Evolutionary conservation across 75 land plant species (phyloP), one percentile per base, ranked within the genome.

Genomic region (Larix kaempferi): DNA sequence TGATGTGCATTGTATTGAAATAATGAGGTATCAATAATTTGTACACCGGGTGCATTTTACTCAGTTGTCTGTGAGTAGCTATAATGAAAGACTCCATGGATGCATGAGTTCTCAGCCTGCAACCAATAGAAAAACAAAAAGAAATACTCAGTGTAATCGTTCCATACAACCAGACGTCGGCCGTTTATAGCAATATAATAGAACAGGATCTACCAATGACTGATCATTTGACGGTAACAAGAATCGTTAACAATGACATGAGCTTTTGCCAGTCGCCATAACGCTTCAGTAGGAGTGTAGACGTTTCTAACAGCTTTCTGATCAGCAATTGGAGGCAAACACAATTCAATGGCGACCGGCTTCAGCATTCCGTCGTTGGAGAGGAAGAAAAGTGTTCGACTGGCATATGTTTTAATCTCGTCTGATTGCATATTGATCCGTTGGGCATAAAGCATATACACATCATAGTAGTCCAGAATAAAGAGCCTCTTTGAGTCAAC

Each of bases 1-100:
- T 93, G 54, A 93, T 91, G 73, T 88, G 82, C 95, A 93, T 89
- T 25, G 95, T 93, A 61, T 93, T 87, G 16, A 87, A 80, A 86
- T 78, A 91, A 57, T 93, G 95, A 14, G 95, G 95, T 37, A 63
- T 82, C 65, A 93, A 58, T 57, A 93, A 88, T 75, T 89, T 86
- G 73, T 82, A 57, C 29, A 93, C 75, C 6, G 95, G 95, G 80
- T 93, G 95, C 63, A 88, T 57, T 11, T 69, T 86, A 71, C 95
- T 93, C 73, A 91, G 65, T 58, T 91, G 95, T 64, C 93, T 77
- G 37, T 91, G 74, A 5, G 90, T 82, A 14, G 93, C 93, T 63
- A 93, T 93, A 23, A 93, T 78, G 66, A 91, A 89, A 39, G 95
- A 93, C 75, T 93, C 95, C 13, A 89, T 84, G 26, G 73, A 66